Percentiles rank a stretch among this genome's conserved stretches.
Conservation (phyloP, 2,329 filamentous ascomycete species). For the Nemania abortiva region DNA sequence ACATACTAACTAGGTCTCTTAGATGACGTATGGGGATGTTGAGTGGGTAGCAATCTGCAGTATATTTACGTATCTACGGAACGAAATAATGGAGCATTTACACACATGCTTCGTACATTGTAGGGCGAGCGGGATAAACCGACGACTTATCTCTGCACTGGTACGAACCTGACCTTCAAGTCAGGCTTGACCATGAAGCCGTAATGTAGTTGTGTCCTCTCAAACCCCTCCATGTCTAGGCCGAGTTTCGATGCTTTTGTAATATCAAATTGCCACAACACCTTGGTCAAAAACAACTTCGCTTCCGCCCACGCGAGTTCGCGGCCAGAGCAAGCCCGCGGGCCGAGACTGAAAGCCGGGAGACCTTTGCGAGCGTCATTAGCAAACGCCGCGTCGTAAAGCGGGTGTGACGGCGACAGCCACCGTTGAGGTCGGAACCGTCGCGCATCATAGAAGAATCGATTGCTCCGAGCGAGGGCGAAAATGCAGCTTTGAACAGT, state of each 20-base stretch:
- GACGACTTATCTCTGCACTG: too few relatives aligned
- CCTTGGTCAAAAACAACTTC: slow-evolving; percentile 41
- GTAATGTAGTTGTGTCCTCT: background rate
- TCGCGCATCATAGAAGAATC: slow-evolving; percentile 29
- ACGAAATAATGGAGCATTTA: too few relatives aligned
- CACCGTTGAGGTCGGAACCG: slow-evolving; percentile 28
- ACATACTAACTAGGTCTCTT: too few relatives aligned
- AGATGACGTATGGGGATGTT: too few relatives aligned
- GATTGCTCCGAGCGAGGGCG: background rate
- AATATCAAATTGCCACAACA: slow-evolving; percentile 39
- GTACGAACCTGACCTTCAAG: background rate
- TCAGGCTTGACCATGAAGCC: background rate
- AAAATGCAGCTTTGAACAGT: background rate
- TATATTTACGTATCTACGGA: too few relatives aligned
- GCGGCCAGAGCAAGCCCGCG: slow-evolving; percentile 37
- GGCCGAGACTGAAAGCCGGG: slow-evolving; percentile 33
- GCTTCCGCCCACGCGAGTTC: slow-evolving; percentile 41
- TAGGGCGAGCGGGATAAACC: too few relatives aligned
- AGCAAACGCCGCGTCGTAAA: slow-evolving; percentile 23
- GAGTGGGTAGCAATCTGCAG: too few relatives aligned
- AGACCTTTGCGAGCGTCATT: slow-evolving; percentile 30
- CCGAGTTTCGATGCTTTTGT: background rate
- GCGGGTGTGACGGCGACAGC: slow-evolving; percentile 15
- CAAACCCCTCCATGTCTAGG: background rate
- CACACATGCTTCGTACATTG: too few relatives aligned